These are phyloP conservation scores for Quercus aquifolioides DNA, from an alignment of 306 rosid genomes.

Conservation along the genomic window DNA sequence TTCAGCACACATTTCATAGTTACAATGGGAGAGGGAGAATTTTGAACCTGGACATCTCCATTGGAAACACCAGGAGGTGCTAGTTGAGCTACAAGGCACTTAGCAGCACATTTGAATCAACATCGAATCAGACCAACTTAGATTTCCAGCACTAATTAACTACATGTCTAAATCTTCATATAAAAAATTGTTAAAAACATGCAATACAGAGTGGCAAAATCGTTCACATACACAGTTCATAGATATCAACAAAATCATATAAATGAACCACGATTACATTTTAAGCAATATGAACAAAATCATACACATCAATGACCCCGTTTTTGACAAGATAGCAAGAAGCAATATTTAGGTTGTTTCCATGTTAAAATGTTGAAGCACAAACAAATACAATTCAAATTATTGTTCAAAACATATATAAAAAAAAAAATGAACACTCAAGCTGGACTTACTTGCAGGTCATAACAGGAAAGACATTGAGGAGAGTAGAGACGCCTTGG, in stretches of 20 bases:
- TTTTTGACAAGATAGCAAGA: no score
- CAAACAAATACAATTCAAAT: no score
- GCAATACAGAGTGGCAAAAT: background rate
- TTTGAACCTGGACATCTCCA: no score
- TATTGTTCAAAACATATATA: no score
- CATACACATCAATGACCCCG: no score
- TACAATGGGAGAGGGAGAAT: no score
- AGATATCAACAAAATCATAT: background rate
- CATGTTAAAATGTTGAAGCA: no score
- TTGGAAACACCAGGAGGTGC: no score
- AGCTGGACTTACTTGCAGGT: constrained; percentile 68
- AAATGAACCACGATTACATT: background rate
- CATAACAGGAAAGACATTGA: constrained; percentile 50
- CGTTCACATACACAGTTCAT: background rate
- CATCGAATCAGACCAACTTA: background rate
- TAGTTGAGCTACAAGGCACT: no score
- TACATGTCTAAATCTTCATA: background rate
- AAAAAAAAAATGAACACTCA: background rate
- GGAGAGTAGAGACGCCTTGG: constrained; percentile 71
- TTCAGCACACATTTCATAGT: background rate
- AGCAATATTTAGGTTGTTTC: no score
- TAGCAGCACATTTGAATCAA: background rate
- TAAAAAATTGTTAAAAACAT: background rate
- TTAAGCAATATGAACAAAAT: background rate
- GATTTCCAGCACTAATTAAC: background rate